Evolutionary conservation across 2,329 filamentous ascomycete species (phyloP), one percentile per base, ranked within the genome.

Genomic region (Metarhizium rileyi): DNA sequence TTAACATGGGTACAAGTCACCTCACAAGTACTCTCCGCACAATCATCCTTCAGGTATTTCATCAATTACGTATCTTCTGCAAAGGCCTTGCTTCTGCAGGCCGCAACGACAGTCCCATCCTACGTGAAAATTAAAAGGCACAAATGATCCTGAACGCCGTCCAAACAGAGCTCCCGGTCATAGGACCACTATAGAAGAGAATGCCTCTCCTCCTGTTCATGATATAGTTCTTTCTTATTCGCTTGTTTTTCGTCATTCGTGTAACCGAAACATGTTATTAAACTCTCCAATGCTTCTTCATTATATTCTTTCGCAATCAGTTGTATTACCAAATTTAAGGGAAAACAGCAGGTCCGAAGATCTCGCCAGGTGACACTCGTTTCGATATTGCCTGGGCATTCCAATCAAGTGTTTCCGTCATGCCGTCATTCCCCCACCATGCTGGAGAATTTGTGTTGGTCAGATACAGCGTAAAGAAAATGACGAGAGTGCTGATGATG

Each of bases 401-500:
- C 54, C 68, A 67, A 55, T 80, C 78, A 47, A 75, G 58, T 3
- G 75, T 81, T 27, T 68, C 52, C 43, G 70, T 59, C 3, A 70
- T 70, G 6, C 64, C 70, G 20, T 67, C 62, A 53, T 84, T 84
- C 9, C 80, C 80, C 68, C 77, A 84, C 81, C 85, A 88, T 9
- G 70, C 59, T 0, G 82, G 80, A 50, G 78, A 68, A 3, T 62
- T 59, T 8, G 74, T 72, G 30, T 71, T 68, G 2, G 82, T 82
- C 55, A 87, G 63, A 50, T 81, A 79, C 26, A 89, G 67, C 1
- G 80, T 75, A 56, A 86, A 79, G 70, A 89, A 86, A 50, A 88
- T 83, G 50, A 88, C 63, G 33, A 89, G 75, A 0, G 83, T 83
- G 30, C 75, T 77, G 20, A 87, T 63, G 12, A 83, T 79, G 5